Base-by-base conservation (phyloP, 768 basidiomycete species). In the Pilatotrama ljubarskyi region DNA sequence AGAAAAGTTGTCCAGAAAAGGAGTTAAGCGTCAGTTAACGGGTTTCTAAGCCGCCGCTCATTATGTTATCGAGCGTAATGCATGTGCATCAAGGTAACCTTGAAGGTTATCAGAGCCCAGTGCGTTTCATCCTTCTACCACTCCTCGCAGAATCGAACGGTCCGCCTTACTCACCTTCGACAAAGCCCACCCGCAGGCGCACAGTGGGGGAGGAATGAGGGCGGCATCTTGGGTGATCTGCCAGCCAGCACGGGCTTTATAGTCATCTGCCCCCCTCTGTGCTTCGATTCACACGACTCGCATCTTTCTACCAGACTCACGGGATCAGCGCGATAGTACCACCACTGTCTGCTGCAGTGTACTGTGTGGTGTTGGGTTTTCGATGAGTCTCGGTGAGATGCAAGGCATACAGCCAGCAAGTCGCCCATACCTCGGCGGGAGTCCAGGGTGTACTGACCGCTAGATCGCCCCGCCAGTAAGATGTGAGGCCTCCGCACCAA, bases 91-190 rank as follows among this genome's bases (percentile, higher is more conserved):
- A 72, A 29, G n/a, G n/a, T n/a, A n/a, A n/a, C n/a, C n/a, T n/a
- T n/a, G n/a, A n/a, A n/a, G 2, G 78, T 82, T 29, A n/a, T 83
- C 82, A 83, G 82, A 84, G 83, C 82, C 82, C 83, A 84, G 82
- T 83, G 82, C 83, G 75, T 76, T 81, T 83, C 82, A 78, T 84
- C 82, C 36, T 40, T 40, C 50, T 51, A 59, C 43, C 26, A 46
- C 25, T 20, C 24, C 26, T 37, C 17, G 3, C 46, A 15, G 15
- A n/a, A 29, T 46, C 54, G 25, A 20, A 14, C 38, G 14, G 15
- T 15, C 2, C n/a, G n/a, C n/a, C 41, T 11, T 25, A 41, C 49
- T 58, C 42, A 44, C 49, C 49, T 46, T 3, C 26, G 22, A 9
- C 9, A 37, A 20, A 22, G 51, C n/a, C 51, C 25, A 40, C 38